These are phyloP conservation scores for Blastobotrys mokoenaii DNA, from an alignment of 805 yeast species.

Conservation along the genomic window DNA sequence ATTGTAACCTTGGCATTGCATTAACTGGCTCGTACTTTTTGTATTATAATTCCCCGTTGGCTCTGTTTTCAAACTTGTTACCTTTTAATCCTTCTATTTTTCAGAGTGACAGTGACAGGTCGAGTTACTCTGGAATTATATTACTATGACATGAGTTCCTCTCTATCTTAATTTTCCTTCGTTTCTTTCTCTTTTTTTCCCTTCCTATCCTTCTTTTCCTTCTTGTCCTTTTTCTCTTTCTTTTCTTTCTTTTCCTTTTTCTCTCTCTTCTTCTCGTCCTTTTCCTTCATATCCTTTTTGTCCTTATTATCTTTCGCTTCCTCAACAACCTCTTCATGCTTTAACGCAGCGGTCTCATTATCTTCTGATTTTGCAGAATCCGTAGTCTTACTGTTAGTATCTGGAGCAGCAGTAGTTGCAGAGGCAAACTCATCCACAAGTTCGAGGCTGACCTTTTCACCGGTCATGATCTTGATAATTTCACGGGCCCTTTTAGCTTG, in stretches of 20 bases:
- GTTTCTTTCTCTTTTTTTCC: constrained; percentile 10
- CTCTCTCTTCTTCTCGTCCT: constrained; percentile 7
- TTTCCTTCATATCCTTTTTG: constrained; percentile 5
- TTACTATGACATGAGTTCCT: constrained; percentile 3
- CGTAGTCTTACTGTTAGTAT: neutral
- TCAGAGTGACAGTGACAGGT: too few species aligned
- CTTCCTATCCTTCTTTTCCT: constrained; percentile 10
- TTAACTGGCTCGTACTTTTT: too few species aligned
- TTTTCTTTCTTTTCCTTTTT: constrained; percentile 10
- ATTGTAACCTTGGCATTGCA: too few species aligned
- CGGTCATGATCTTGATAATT: constrained; percentile 11
- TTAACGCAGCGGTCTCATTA: too few species aligned
- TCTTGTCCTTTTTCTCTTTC: constrained; percentile 12
- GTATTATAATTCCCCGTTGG: too few species aligned
- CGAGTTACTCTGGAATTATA: constrained; percentile 3
- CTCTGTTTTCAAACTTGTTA: too few species aligned
- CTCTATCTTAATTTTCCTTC: constrained; percentile 12
- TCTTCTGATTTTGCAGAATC: constrained; percentile 3
- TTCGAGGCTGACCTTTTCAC: constrained; percentile 12
- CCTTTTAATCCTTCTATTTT: too few species aligned
- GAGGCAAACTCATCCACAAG: constrained; percentile 11
- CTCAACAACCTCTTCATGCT: constrained; percentile 4
- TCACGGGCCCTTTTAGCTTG: constrained; percentile 19
- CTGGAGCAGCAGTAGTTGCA: too few species aligned
- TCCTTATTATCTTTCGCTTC: constrained; percentile 5